Percentiles rank a stretch among this genome's conserved stretches.
phyloP scores from a whole-genome alignment of 2,329 filamentous ascomycete species.

The Endothia cerciana region DNA sequence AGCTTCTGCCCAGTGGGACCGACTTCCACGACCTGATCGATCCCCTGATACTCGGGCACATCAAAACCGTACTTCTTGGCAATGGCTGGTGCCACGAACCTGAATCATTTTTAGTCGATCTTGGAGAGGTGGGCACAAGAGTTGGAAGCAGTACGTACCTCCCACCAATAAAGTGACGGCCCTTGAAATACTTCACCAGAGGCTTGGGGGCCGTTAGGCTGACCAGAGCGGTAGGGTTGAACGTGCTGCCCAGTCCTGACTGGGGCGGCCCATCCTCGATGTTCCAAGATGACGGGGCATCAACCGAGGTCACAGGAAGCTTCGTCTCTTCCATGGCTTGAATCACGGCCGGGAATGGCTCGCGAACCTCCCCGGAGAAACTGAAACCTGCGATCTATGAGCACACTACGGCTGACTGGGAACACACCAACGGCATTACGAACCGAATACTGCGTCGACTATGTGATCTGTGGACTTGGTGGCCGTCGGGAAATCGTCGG shows the following conservation, averaged over 20 bases:
- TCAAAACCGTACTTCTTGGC: slow-evolving; percentile 86
- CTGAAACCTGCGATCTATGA: slow-evolving; percentile 70
- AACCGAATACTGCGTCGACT: slow-evolving; percentile 91
- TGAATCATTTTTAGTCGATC: slow-evolving; percentile 38
- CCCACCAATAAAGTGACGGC: slow-evolving; percentile 90
- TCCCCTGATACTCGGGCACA: slow-evolving; percentile 78
- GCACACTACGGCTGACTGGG: slow-evolving; percentile 9
- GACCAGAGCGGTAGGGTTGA: slow-evolving; percentile 79
- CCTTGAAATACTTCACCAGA: slow-evolving; percentile 79
- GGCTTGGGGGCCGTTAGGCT: slow-evolving; percentile 95
- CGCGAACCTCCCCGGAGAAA: slow-evolving; percentile 89
- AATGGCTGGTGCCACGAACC: slow-evolving; percentile 78
- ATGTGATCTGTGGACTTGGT: slow-evolving; percentile 75
- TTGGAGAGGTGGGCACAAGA: neutral
- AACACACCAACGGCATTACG: slow-evolving; percentile 33
- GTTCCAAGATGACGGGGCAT: slow-evolving; percentile 93
- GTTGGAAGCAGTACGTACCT: slow-evolving; percentile 53
- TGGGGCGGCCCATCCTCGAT: slow-evolving; percentile 83
- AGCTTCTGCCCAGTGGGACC: slow-evolving; percentile 55
- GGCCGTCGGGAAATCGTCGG: slow-evolving; percentile 73
- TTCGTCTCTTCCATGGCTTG: slow-evolving; percentile 72
- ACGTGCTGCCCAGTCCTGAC: slow-evolving; percentile 76
- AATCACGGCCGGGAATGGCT: slow-evolving; percentile 86
- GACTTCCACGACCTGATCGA: slow-evolving; percentile 89
- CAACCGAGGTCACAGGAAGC: slow-evolving; percentile 82